Evolutionary conservation across 345 rosid species (phyloP).

Genomic region (Lumnitzera racemosa): DNA sequence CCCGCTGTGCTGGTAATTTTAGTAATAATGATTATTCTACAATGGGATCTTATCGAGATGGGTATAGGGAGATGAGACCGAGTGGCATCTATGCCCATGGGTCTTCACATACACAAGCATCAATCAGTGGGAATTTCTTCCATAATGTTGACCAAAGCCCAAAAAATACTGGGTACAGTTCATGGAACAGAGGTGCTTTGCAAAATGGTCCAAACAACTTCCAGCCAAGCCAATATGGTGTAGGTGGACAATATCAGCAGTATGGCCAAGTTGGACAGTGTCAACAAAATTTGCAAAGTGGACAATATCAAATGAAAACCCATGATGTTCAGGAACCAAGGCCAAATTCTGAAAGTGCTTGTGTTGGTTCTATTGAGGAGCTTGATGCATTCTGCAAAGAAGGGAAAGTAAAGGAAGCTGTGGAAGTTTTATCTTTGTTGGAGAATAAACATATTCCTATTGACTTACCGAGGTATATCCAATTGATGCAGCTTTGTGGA

Average conservation of each 20-base stretch:
- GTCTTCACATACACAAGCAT: constrained; percentile 9
- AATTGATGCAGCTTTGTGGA: constrained; percentile 52
- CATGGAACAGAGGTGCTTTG: constrained; percentile 1
- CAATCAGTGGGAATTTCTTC: constrained; percentile 7
- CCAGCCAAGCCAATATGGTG: constrained; percentile 5
- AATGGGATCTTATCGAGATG: background rate
- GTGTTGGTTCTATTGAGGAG: constrained; percentile 23
- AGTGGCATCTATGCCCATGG: constrained; percentile 14
- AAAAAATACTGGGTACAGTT: constrained; percentile 1
- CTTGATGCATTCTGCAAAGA: constrained; percentile 48
- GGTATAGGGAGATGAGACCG: background rate
- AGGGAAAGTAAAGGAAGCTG: constrained; percentile 52
- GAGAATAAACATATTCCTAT: constrained; percentile 28
- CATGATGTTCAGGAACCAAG: constrained; percentile 7
- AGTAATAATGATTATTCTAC: background rate
- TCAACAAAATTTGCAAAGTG: background rate
- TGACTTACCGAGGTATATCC: constrained; percentile 37
- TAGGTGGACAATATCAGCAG: constrained; percentile 9
- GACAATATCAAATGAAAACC: constrained; percentile 4
- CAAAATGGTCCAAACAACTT: constrained; percentile 4
- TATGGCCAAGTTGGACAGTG: background rate
- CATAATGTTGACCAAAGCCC: constrained; percentile 12
- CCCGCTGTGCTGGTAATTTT: background rate
- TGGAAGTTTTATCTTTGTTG: constrained; percentile 36
- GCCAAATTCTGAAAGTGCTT: constrained; percentile 14